A percentile compares a stretch with the other conserved stretches of the same genome.
Evolutionary conservation across 352 stramenopile genomes (phyloP).

Genomic region (Thraustotheca clavata): DNA sequence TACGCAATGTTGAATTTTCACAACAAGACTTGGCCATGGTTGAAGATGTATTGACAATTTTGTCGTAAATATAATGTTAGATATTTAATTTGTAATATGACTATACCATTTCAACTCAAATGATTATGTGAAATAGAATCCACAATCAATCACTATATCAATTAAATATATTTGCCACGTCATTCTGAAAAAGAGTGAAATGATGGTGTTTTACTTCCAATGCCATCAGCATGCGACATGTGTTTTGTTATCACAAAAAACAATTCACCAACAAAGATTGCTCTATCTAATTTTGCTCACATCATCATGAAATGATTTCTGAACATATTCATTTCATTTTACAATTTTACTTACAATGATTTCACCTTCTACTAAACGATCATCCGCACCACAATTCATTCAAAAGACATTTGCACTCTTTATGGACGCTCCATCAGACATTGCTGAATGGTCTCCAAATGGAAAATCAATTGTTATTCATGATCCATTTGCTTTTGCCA

Average conservation of each 20-base stretch:
- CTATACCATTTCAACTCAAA: no score
- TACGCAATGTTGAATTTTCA: conserved; percentile 3
- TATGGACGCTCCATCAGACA: not conserved
- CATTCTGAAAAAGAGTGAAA: not conserved
- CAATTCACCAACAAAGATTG: no score
- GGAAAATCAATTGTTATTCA: conserved; percentile 24
- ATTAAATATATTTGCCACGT: no score
- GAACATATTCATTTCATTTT: not conserved
- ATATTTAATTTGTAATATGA: no score
- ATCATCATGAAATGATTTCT: not conserved
- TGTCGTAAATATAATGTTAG: not conserved
- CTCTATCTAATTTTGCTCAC: no score
- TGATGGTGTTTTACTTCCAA: not conserved
- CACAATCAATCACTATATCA: no score
- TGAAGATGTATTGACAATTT: not conserved
- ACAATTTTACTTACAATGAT: not conserved
- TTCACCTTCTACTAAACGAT: not conserved
- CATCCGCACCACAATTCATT: not conserved
- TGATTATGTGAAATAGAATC: no score
- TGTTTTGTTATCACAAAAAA: no score
- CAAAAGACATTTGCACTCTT: conserved; percentile 5
- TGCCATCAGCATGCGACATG: no score
- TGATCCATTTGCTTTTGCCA: conserved; percentile 12
- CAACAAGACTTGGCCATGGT: conserved; percentile 2
- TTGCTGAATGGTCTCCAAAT: conserved; percentile 23